Evolutionary conservation across 78 protist genomes (phyloP), one percentile per base, ranked within the genome.

Genomic region (Mastigamoeba balamuthi): DNA sequence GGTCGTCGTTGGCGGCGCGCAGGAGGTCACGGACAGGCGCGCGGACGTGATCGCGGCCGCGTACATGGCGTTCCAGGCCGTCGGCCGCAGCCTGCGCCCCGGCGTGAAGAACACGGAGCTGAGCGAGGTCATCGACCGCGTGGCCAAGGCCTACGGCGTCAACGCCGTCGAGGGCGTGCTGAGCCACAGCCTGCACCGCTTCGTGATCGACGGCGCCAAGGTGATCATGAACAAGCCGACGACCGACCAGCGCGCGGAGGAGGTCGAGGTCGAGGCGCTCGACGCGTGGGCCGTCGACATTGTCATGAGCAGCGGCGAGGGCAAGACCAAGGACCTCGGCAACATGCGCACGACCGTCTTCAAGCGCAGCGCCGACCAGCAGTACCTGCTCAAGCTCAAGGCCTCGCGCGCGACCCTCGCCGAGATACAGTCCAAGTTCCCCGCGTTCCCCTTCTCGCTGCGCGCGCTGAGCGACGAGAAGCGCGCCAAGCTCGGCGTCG

Each of bases 11-110:
- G 90, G 91, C 30, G 80, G 33, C 25, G 40, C 48, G 5, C 6
- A 5, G 4, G 68, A 36, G 36, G 76, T 30, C 42, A 78, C 89
- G 3, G 95, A 91, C 36, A 82, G 74, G 30, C 37, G 25, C 44
- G 96, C 96, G 0, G 95, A 94, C 42, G 97, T 78, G 33, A 76
- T 95, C 43, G n/a, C 40, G 53, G 98, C 99, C 1, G 98, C 98
- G 2, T 79, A 91, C 80, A 30, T 70, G n/a, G 95, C 96, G n/a
- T 27, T 81, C 29, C 93, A 90, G 38, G 88, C 85, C 29, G 97
- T 91, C 28, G n/a, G 81, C 6, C 66, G 88, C 5, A 28, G 77
- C 74, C 67, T 91, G 72, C 72, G 75, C 66, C 85, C 88, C n/a
- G 94, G 94, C 0, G 72, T 58, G 42, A 79, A 69, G 69, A 86